These are phyloP conservation scores for Cladophialophora chaetospira DNA, from an alignment of 2,329 filamentous ascomycete species.

Conservation along the genomic window DNA sequence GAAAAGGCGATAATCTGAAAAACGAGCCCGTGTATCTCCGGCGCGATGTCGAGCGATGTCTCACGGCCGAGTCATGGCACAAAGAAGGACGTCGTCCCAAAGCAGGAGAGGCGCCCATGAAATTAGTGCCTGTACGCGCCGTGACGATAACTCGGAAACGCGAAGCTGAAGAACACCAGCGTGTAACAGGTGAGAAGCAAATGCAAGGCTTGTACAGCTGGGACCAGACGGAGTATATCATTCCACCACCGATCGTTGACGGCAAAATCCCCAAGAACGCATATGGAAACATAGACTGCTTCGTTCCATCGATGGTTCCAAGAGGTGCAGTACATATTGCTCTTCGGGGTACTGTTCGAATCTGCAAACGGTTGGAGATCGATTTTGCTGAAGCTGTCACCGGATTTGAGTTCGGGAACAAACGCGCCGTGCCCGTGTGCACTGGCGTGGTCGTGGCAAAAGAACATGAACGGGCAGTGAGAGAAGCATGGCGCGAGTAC, in stretches of 20 bases:
- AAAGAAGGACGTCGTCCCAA: slow-evolving; percentile 84
- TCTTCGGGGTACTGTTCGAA: slow-evolving; percentile 70
- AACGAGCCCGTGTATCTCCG: slow-evolving; percentile 80
- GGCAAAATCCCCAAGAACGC: slow-evolving; percentile 90
- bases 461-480: slow-evolving; percentile 72
- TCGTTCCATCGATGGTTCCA: slow-evolving; percentile 90
- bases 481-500: slow-evolving; percentile 77
- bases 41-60: slow-evolving; percentile 78
- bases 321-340: slow-evolving; percentile 81
- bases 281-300: slow-evolving; percentile 96
- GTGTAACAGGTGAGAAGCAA: slow-evolving; percentile 76
- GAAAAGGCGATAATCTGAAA: slow-evolving; percentile 71
- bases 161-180: slow-evolving; percentile 83
- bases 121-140: slow-evolving; percentile 84
- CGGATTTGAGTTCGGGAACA: slow-evolving; percentile 93
- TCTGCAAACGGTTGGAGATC: slow-evolving; percentile 81
- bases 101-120: slow-evolving; percentile 72
- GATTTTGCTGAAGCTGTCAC: slow-evolving; percentile 94
- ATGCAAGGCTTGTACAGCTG: slow-evolving; percentile 81
- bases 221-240: slow-evolving; percentile 93
- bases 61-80: slow-evolving; percentile 95
- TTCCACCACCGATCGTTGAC: slow-evolving; percentile 79
- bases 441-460: slow-evolving; percentile 85
- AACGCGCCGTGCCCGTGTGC: slow-evolving; percentile 90
- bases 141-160: slow-evolving; percentile 85